A percentile compares a stretch with the other conserved stretches of the same genome.
Evolutionary conservation across 192 early-diverging fungal species (phyloP).

Genomic region (Ambispora gerdemannii): DNA sequence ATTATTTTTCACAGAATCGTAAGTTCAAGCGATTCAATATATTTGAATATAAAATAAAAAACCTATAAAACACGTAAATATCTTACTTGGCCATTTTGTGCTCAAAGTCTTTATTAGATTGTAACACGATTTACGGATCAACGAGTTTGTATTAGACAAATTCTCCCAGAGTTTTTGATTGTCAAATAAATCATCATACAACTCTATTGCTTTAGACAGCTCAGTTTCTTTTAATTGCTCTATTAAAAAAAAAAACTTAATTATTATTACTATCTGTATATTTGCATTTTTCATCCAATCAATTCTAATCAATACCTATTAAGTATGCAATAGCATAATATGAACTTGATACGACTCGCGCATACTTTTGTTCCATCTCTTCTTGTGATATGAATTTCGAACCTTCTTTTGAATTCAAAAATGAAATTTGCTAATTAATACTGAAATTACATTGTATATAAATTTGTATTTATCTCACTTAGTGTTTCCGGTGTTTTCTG

Average conservation of each 20-base stretch:
- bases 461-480: constrained; percentile 58
- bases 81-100: constrained; percentile 46
- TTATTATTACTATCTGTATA: no score
- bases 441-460: no score
- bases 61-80: not conserved
- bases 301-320: no score
- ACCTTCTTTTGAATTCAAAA: constrained; percentile 68
- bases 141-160: constrained; percentile 41
- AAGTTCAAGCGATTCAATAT: no score
- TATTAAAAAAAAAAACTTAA: constrained; percentile 24
- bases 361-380: constrained; percentile 70
- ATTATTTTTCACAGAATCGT: no score
- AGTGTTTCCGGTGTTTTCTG: constrained; percentile 78
- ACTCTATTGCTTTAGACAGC: constrained; percentile 33
- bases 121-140: constrained; percentile 60
- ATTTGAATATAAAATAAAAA: no score
- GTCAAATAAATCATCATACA: constrained; percentile 52
- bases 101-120: constrained; percentile 52
- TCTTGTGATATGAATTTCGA: constrained; percentile 69
- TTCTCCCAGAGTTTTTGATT: constrained; percentile 56
- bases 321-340: constrained; percentile 57
- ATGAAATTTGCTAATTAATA: not conserved
- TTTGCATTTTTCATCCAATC: no score
- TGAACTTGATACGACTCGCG: constrained; percentile 60
- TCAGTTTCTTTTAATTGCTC: not conserved